Percentiles rank a stretch among this genome's conserved stretches.
These are phyloP conservation scores for Diophrys sp. DNA, from an alignment of 73 alveolate species.

Conservation along the genomic window DNA sequence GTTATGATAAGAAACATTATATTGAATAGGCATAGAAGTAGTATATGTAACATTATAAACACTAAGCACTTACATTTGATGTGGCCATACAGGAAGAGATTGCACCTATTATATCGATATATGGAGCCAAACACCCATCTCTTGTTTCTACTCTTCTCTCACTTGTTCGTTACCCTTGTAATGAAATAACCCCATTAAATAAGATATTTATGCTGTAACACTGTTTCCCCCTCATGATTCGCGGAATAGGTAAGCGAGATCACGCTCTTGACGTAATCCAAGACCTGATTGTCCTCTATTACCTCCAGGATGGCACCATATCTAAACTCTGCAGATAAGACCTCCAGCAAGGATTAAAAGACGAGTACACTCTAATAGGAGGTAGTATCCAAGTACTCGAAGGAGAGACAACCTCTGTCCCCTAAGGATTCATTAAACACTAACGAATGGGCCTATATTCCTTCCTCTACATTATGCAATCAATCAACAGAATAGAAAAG, in stretches of 20 bases:
- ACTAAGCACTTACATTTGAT: not conserved
- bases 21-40: not conserved
- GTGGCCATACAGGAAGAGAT: not conserved
- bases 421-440: too few species aligned
- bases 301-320: too few species aligned
- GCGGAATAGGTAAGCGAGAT: not conserved
- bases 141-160: not conserved
- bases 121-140: not conserved
- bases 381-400: too few species aligned
- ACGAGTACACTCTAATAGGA: too few species aligned
- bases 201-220: not conserved
- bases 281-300: too few species aligned
- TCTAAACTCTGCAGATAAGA: too few species aligned
- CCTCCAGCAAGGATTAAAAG: too few species aligned
- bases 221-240: not conserved
- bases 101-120: not conserved
- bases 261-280: too few species aligned
- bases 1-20: not conserved
- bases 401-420: too few species aligned
- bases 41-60: not conserved
- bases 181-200: not conserved
- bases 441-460: too few species aligned
- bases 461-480: too few species aligned
- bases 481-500: too few species aligned
- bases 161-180: not conserved